phyloP scores from a whole-genome alignment of 192 early-diverging fungal species.

The Gaertneriomyces semiglobifer region DNA sequence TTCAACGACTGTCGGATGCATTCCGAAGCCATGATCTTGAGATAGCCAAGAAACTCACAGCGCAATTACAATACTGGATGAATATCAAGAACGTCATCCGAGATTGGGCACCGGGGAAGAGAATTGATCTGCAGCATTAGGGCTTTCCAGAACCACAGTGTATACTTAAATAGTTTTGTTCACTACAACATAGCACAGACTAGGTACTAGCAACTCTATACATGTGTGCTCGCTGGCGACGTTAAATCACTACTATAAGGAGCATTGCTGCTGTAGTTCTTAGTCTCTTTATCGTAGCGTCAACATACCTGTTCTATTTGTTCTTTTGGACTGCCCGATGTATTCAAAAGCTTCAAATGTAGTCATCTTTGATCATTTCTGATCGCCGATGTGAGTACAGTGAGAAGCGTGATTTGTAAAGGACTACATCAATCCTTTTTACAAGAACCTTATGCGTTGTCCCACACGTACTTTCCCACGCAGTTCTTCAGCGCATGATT shows the following conservation, averaged over 20 bases:
- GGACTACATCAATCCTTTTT: not conserved
- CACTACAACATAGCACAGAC: too few species aligned
- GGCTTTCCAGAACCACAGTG: not conserved
- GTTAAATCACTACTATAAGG: too few species aligned
- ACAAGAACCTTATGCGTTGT: conserved; percentile 1
- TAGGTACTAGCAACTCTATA: too few species aligned
- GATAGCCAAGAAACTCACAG: conserved; percentile 59
- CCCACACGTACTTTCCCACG: not conserved
- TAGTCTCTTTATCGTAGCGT: too few species aligned
- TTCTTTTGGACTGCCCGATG: not conserved
- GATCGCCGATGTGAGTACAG: not conserved
- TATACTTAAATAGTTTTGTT: too few species aligned
- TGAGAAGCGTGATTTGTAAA: not conserved
- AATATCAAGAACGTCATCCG: conserved; percentile 53
- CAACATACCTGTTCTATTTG: too few species aligned
- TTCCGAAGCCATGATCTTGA: conserved; percentile 55
- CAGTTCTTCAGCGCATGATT: conserved; percentile 9
- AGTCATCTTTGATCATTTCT: not conserved
- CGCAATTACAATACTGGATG: conserved; percentile 76
- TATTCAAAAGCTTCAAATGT: not conserved
- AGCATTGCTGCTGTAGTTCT: too few species aligned
- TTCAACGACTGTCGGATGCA: conserved; percentile 44
- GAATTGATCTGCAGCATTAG: conserved; percentile 51
- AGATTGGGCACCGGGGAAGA: conserved; percentile 57
- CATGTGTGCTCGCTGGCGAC: too few species aligned